Base-by-base conservation (phyloP, 768 basidiomycete species). In the Pleurotus tuber-regium region DNA sequence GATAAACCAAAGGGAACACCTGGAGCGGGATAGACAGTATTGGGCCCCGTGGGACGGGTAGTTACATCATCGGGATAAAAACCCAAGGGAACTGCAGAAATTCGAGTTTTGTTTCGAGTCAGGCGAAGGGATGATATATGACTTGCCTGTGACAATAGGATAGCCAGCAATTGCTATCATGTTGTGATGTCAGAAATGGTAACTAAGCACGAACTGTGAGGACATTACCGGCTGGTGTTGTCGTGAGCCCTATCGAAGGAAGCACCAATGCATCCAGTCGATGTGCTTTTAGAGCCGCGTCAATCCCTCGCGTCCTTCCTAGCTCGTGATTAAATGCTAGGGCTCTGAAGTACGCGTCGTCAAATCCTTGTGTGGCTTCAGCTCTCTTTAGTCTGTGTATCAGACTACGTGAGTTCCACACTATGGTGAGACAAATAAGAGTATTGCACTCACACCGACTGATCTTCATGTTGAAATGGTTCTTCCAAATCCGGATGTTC, bases 1-100 rank as follows among this genome's bases (percentile, higher is more conserved):
- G 81, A 76, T 4, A 86, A 62, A 1, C 84, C 84, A 41, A 85
- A 80, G 0, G 84, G 83, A 33, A 79, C 74, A 9, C 80, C 80
- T 3, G 80, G 83, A 0, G 74, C 75, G 1, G 79, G 76, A 49
- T 75, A 77, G 0, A 77, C 68, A 2, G 74, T 72, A 52, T 59
- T 55, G 31, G 69, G 75, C n/a, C 73, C 71, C 1, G 76, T 75
- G 11, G 64, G 61, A 2, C 53, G 52, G 5, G 73, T 66, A 1
- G 72, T 63, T 28, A 76, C 70, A 52, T 77, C 65, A 30, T 73
- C 70, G 2, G 79, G 79, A 53, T 77, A 77, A 61, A 83, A 84
- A 1, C 82, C 83, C 1, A 86, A 71, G 1, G 84, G 84, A 7
- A 86, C 84, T 73, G 35, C 25, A 35, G 9, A 29, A 47, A 38